Evolutionary conservation across 768 basidiomycete species (phyloP).

Genomic region (Tulasnella sp.): DNA sequence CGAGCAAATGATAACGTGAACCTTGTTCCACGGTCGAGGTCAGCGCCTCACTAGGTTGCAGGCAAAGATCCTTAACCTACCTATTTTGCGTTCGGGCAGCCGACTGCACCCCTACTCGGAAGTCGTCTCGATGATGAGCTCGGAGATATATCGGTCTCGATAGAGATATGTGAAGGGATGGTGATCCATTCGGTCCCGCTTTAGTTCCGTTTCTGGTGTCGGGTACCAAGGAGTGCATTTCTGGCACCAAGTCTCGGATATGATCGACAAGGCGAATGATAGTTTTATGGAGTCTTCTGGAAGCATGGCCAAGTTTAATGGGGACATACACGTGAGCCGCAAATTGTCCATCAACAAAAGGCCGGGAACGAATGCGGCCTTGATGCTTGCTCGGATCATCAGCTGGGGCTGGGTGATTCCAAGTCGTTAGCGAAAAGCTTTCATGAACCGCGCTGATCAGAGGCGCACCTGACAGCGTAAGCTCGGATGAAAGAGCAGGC

Average conservation of each 20-base stretch:
- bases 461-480: slow-evolving; percentile 31
- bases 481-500: slow-evolving; percentile 47
- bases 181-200: not conserved
- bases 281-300: slow-evolving; percentile 30
- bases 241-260: slow-evolving; percentile 42
- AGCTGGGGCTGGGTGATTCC: slow-evolving; percentile 42
- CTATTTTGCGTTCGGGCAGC: slow-evolving; percentile 46
- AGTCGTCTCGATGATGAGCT: slow-evolving; percentile 66
- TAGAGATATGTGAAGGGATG: slow-evolving; percentile 66
- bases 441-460: not conserved
- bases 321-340: slow-evolving; percentile 71
- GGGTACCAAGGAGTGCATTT: slow-evolving; percentile 38
- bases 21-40: slow-evolving; percentile 34
- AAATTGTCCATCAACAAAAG: slow-evolving; percentile 83
- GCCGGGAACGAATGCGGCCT: slow-evolving; percentile 64
- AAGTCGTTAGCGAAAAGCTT: not conserved
- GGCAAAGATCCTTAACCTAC: slow-evolving; percentile 27
- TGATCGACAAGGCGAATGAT: slow-evolving; percentile 40
- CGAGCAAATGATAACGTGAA: slow-evolving; percentile 65
- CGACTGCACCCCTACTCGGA: slow-evolving; percentile 53
- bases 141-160: slow-evolving; percentile 75
- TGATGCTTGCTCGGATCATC: slow-evolving; percentile 78
- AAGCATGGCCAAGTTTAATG: slow-evolving; percentile 36
- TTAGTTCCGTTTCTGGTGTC: slow-evolving; percentile 5
- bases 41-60: not conserved